Evolutionary conservation across 2,329 filamentous ascomycete species (phyloP), one percentile per base, ranked within the genome.

Genomic region (Pseudogymnoascus sp.): DNA sequence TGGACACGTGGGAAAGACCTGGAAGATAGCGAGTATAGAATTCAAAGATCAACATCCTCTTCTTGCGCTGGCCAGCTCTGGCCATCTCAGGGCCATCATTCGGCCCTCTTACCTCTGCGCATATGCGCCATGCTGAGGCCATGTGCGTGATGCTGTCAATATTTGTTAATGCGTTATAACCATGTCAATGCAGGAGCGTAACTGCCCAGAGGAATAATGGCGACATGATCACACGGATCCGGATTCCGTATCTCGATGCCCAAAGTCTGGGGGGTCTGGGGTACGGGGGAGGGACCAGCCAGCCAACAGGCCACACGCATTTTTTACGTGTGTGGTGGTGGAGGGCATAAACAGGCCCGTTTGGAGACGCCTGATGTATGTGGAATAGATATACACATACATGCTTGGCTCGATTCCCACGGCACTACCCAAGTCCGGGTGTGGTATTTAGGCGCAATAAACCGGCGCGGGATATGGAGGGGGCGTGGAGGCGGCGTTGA

Each of bases 41-140:
- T 57, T 57, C n/a, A 57, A 57, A 53, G 23, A 53, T 53, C n/a
- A 53, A 53, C n/a, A 53, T 31, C 47, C 26, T 53, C 26, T 50
- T 50, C 44, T 31, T 31, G 15, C n/a, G 7, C 42, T 3, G 42
- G 42, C 13, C 6, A 8, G 23, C 9, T 53, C 47, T 50, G 44
- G 44, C 13, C 21, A 26, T 50, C 21, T 50, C 13, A 3, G 26
- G 26, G 26, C 6, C 26, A 31, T 31, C 4, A 7, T 11, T 31
- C 5, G 23, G n/a, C 7, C 8, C 3, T 53, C 47, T 31, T 31
- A 31, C 42, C 11, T 53, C n/a, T 13, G 47, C 31, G 47, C 42
- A 5, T 53, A 10, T 13, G 47, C 31, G 47, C 47, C 26, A 53
- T 5, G n/a, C 4, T 53, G 6, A 17, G 8, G 10, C 10, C 26